Percentiles rank a stretch among this genome's conserved stretches.
Conservation (phyloP, 257 asterid genomes). For the Catharanthus roseus region DNA sequence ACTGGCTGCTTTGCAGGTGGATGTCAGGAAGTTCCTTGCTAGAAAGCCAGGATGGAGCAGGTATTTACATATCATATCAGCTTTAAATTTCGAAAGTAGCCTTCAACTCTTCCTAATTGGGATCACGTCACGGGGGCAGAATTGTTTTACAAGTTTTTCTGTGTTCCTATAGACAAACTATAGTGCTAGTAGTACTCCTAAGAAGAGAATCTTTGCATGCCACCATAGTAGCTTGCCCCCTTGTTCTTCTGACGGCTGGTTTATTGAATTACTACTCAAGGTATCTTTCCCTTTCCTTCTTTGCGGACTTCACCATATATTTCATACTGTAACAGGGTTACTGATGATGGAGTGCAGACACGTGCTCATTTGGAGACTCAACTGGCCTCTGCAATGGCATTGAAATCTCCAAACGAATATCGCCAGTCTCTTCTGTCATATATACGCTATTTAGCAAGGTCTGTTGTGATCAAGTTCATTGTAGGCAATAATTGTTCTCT, state of each 20-base stretch:
- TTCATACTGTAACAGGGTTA: constrained; percentile 53
- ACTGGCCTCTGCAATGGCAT: constrained; percentile 83
- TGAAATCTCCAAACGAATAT: constrained; percentile 85
- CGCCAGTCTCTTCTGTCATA: constrained; percentile 86
- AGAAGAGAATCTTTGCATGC: background rate
- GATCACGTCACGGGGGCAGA: background rate
- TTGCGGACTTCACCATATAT: constrained; percentile 14
- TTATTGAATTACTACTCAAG: constrained; percentile 10
- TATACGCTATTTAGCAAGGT: constrained; percentile 86
- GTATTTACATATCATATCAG: constrained; percentile 26
- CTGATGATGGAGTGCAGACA: constrained; percentile 92
- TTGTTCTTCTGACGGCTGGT: background rate
- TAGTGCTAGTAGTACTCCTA: background rate
- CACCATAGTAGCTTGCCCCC: background rate
- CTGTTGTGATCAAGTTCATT: constrained; percentile 14
- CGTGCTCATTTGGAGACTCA: constrained; percentile 98
- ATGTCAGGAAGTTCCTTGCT: constrained; percentile 82
- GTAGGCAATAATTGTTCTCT: background rate
- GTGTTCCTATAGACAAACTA: background rate
- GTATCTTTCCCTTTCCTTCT: background rate
- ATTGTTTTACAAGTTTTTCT: background rate
- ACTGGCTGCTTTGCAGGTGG: constrained; percentile 84
- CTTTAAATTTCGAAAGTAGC: constrained; percentile 4
- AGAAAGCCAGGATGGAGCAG: constrained; percentile 97
- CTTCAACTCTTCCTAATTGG: background rate